Evolutionary conservation across 768 basidiomycete species (phyloP).

Genomic region (Udeniomyces megalosporus): DNA sequence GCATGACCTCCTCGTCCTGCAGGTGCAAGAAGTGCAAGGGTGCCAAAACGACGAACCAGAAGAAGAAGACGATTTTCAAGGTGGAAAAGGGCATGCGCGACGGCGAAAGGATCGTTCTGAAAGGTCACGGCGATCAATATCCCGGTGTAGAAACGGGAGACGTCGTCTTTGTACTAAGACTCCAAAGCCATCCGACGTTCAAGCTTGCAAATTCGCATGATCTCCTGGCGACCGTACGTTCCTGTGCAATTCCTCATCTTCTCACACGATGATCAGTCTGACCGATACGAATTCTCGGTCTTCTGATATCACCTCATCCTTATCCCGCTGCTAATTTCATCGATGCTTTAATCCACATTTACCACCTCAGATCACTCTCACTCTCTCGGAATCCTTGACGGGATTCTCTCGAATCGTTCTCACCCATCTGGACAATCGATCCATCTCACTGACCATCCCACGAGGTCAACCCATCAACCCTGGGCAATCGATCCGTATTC

Average conservation of each 20-base stretch:
- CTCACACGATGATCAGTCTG: no score
- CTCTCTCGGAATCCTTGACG: slow-evolving; percentile 80
- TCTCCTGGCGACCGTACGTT: slow-evolving; percentile 45
- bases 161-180: slow-evolving; percentile 65
- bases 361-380: slow-evolving; percentile 44
- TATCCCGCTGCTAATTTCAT: not conserved
- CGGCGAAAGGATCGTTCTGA: slow-evolving; percentile 65
- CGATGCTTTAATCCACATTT: no score
- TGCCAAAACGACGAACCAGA: slow-evolving; percentile 63
- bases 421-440: slow-evolving; percentile 82
- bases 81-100: slow-evolving; percentile 77
- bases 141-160: slow-evolving; percentile 78
- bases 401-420: slow-evolving; percentile 87
- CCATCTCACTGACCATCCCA: slow-evolving; percentile 61
- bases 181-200: slow-evolving; percentile 56
- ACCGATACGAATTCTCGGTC: no score
- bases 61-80: slow-evolving; percentile 70
- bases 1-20: not conserved
- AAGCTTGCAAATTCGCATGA: slow-evolving; percentile 43
- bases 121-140: slow-evolving; percentile 88
- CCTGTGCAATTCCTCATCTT: not conserved
- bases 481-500: slow-evolving; percentile 42
- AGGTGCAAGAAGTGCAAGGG: slow-evolving; percentile 97
- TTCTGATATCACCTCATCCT: not conserved
- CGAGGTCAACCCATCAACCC: slow-evolving; percentile 37